phyloP scores from a whole-genome alignment of 208 protist genomes.

The Trypanosoma grayi region DNA sequence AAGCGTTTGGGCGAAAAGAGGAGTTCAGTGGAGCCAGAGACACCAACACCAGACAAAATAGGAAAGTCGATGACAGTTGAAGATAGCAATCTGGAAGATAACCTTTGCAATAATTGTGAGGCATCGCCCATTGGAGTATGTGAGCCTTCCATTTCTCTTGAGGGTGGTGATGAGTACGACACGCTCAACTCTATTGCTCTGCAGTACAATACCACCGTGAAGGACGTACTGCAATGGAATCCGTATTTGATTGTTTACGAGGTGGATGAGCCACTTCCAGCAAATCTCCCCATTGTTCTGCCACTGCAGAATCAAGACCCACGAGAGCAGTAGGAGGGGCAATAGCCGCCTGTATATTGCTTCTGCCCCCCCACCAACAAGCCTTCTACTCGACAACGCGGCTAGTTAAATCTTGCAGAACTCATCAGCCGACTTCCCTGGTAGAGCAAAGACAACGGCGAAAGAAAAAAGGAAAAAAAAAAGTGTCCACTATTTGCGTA shows the following conservation, averaged over 20 bases:
- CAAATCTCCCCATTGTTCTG: conserved; percentile 69
- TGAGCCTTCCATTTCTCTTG: not conserved
- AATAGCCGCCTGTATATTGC: not conserved
- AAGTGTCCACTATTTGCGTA: too few relatives aligned
- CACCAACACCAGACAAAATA: too few relatives aligned
- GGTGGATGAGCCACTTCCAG: conserved; percentile 55
- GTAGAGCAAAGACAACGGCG: too few relatives aligned
- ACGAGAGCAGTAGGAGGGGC: not conserved
- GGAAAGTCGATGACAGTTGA: too few relatives aligned
- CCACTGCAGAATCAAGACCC: conserved; percentile 35
- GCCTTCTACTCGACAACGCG: too few relatives aligned
- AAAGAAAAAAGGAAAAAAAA: too few relatives aligned
- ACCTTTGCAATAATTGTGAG: not conserved
- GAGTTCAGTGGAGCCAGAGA: too few relatives aligned
- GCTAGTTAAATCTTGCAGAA: too few relatives aligned
- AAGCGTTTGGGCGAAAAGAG: too few relatives aligned
- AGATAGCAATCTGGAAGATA: not conserved
- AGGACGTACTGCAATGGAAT: conserved; percentile 60
- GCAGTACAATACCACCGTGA: conserved; percentile 44
- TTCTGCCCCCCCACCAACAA: too few relatives aligned
- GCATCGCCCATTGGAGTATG: not conserved
- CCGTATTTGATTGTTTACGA: conserved; percentile 55
- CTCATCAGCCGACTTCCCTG: too few relatives aligned
- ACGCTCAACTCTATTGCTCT: conserved; percentile 61
- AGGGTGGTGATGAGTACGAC: conserved; percentile 51